Percentiles rank a stretch among this genome's conserved stretches.
Evolutionary conservation across 2,329 filamentous ascomycete species (phyloP).

Genomic region (Fusarium setosum): DNA sequence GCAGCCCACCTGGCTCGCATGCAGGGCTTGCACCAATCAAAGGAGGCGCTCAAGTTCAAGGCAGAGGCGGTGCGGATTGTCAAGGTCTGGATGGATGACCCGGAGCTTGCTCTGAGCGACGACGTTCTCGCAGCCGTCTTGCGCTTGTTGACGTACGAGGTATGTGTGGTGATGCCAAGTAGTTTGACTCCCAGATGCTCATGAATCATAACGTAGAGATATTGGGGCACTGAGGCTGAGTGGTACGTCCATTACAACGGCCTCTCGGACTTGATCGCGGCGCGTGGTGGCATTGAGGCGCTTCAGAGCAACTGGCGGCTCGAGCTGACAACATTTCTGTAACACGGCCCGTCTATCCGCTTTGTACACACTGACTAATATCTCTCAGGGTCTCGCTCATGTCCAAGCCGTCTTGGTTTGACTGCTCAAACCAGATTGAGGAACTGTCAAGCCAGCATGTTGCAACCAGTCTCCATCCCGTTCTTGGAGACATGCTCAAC

Average conservation of each 20-base stretch:
- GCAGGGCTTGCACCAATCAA: conserved; percentile 42
- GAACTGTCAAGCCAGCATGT: background rate
- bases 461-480: background rate
- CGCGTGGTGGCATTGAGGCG: background rate
- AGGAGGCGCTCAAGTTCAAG: conserved; percentile 47
- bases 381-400: background rate
- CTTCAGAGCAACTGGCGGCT: conserved; percentile 14
- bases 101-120: conserved; percentile 44
- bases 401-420: conserved; percentile 8
- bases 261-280: background rate
- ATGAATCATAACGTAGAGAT: background rate
- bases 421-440: conserved; percentile 16
- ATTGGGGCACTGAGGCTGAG: conserved; percentile 11
- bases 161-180: background rate
- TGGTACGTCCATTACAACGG: conserved; percentile 14
- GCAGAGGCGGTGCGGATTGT: conserved; percentile 50
- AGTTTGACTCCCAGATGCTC: background rate
- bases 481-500: background rate
- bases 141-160: conserved; percentile 6
- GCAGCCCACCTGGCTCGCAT: conserved; percentile 51
- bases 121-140: conserved; percentile 29
- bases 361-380: background rate
- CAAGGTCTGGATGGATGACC: conserved; percentile 46
- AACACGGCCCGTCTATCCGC: background rate
- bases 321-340: conserved; percentile 8